These are phyloP conservation scores for Mantamonas sphyraenae DNA, from an alignment of 78 protist species.

Conservation along the genomic window DNA sequence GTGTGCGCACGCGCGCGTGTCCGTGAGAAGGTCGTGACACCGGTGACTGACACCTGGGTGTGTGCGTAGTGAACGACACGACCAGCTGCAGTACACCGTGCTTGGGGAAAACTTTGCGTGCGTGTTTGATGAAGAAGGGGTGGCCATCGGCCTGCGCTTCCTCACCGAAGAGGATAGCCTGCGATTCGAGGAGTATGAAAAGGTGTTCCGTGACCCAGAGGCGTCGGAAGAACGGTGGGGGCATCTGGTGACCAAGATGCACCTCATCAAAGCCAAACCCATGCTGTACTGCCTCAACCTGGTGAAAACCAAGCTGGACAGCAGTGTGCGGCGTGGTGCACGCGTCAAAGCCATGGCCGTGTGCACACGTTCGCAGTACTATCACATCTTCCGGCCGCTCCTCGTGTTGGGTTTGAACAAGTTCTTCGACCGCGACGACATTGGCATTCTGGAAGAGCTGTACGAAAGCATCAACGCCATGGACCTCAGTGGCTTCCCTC, in stretches of 20 bases:
- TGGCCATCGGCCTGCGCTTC: slow-evolving; percentile 1
- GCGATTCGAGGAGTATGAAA: background rate
- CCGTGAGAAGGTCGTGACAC: too few species aligned
- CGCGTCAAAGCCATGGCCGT: slow-evolving; percentile 66
- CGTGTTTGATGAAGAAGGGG: background rate
- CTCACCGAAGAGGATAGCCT: background rate
- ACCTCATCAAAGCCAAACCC: too few species aligned
- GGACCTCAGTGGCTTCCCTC: too few species aligned
- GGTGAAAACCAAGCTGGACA: slow-evolving; percentile 55
- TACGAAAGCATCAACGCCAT: slow-evolving; percentile 61
- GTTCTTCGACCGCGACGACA: slow-evolving; percentile 24
- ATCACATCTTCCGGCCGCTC: slow-evolving; percentile 60
- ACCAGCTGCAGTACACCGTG: background rate
- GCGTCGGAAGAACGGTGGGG: too few species aligned
- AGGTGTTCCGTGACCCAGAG: background rate
- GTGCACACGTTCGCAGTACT: slow-evolving; percentile 47
- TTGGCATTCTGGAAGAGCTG: slow-evolving; percentile 37
- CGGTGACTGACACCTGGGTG: too few species aligned
- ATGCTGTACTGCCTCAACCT: slow-evolving; percentile 60
- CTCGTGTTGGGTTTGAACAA: slow-evolving; percentile 54
- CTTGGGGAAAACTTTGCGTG: background rate
- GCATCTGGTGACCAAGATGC: too few species aligned
- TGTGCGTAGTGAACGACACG: background rate
- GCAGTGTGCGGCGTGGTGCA: slow-evolving; percentile 43
- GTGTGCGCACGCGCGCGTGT: background rate